Conservation (phyloP, 1,284 basidiomycete species). For the Tilletia horrida region DNA sequence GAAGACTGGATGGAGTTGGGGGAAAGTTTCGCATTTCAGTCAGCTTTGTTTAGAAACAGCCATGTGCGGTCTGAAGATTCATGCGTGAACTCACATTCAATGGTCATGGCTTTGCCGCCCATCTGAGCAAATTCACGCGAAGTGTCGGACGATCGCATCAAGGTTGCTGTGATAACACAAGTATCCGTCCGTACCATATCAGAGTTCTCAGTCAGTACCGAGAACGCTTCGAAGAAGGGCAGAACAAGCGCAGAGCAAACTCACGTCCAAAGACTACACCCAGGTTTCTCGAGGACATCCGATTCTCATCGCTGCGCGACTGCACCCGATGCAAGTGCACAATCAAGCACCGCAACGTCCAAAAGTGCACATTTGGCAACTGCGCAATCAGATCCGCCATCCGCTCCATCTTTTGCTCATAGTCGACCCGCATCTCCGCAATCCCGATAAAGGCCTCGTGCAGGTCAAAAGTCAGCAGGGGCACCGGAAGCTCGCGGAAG, state of each 20-base stretch:
- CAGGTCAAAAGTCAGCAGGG: slow-evolving; percentile 82
- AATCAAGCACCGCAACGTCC: slow-evolving; percentile 78
- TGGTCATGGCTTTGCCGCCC: slow-evolving; percentile 86
- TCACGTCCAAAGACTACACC: slow-evolving; percentile 99
- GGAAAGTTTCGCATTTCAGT: slow-evolving; percentile 63
- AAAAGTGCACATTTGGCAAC: slow-evolving; percentile 80
- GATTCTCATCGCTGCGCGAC: slow-evolving; percentile 64
- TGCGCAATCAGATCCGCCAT: slow-evolving; percentile 68
- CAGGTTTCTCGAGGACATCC: slow-evolving; percentile 91
- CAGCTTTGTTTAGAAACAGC: slow-evolving; percentile 62
- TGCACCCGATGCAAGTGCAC: slow-evolving; percentile 68
- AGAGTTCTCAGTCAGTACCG: too few species aligned
- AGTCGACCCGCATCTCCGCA: slow-evolving; percentile 26
- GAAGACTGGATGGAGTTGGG: slow-evolving; percentile 20
- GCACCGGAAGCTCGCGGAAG: slow-evolving; percentile 84
- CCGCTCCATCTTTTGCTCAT: slow-evolving; percentile 20
- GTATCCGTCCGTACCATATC: too few species aligned
- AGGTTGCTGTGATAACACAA: slow-evolving; percentile 84
- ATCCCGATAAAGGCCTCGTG: slow-evolving; percentile 75
- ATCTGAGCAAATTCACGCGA: slow-evolving; percentile 89
- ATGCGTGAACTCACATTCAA: slow-evolving; percentile 38
- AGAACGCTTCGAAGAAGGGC: background rate
- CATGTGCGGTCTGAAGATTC: too few species aligned
- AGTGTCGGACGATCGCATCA: slow-evolving; percentile 83
- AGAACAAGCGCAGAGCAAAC: slow-evolving; percentile 56